Conservation (phyloP, 768 basidiomycete species). For the Leccinellum rugosiceps region DNA sequence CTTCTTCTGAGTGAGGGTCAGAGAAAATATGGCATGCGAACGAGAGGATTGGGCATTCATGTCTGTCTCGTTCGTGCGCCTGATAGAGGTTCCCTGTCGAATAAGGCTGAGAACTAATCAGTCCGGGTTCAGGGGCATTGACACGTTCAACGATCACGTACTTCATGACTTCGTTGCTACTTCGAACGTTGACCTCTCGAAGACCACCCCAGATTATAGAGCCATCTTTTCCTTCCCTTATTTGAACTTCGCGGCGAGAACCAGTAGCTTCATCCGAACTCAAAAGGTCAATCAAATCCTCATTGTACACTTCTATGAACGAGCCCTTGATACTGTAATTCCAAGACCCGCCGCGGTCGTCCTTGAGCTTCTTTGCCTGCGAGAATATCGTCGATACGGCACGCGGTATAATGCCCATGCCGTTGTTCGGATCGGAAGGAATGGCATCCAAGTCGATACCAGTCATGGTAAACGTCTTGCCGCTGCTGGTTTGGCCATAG, state of each 20-base stretch:
- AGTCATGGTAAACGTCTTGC: conserved; percentile 83
- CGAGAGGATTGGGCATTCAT: conserved; percentile 99
- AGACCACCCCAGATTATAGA: conserved; percentile 97
- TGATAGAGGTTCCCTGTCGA: conserved; percentile 82
- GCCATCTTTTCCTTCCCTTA: conserved; percentile 95
- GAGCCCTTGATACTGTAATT: conserved; percentile 80
- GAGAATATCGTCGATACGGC: conserved; percentile 89
- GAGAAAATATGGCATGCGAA: conserved; percentile 97
- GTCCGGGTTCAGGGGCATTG: conserved; percentile 13
- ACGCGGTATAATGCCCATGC: conserved; percentile 94
- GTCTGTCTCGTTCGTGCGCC: conserved; percentile 94
- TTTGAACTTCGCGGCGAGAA: conserved; percentile 83
- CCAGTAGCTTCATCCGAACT: conserved; percentile 65
- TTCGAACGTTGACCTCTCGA: conserved; percentile 86
- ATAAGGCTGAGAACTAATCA: conserved; percentile 59
- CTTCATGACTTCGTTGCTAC: conserved; percentile 88
- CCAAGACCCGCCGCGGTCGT: conserved; percentile 73
- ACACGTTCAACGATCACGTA: conserved; percentile 40
- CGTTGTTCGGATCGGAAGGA: conserved; percentile 75
- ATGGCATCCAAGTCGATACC: conserved; percentile 88
- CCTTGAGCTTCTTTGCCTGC: conserved; percentile 70
- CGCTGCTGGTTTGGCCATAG: conserved; percentile 34
- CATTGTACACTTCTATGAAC: conserved; percentile 98
- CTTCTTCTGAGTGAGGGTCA: conserved; percentile 91
- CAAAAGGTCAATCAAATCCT: conserved; percentile 95